A percentile compares a stretch with the other conserved stretches of the same genome.
These are phyloP conservation scores for Irpex sp. DNA, from an alignment of 1,284 basidiomycete genomes.

Conservation along the genomic window DNA sequence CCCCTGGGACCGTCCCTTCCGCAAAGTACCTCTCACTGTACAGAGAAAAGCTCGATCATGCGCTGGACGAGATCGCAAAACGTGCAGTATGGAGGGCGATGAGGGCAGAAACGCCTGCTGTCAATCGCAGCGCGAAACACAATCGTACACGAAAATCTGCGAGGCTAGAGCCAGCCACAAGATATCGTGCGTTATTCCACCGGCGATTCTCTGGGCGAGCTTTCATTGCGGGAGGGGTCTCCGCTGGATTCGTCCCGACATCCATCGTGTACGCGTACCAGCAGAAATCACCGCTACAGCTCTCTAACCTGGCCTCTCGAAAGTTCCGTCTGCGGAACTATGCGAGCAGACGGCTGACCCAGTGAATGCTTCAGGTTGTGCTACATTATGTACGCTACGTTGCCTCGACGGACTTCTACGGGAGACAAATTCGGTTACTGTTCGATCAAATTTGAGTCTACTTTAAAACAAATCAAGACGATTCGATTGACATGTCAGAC, in stretches of 20 bases:
- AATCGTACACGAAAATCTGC: not conserved
- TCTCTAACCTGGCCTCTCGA: not conserved
- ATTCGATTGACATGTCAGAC: not conserved
- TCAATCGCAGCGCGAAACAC: not conserved
- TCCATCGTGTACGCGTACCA: not conserved
- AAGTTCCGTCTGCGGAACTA: not conserved
- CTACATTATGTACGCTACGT: not conserved
- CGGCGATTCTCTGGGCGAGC: not conserved
- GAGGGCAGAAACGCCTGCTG: not conserved
- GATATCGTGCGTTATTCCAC: not conserved
- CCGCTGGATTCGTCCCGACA: not conserved
- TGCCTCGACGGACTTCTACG: not conserved
- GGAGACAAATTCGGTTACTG: not conserved
- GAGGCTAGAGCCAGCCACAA: not conserved
- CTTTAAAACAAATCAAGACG: not conserved
- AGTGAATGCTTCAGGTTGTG: not conserved
- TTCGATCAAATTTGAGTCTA: not conserved
- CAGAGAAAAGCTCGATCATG: not conserved
- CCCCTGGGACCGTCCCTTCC: not conserved
- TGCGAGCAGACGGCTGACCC: not conserved
- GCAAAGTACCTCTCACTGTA: not conserved
- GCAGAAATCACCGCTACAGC: not conserved
- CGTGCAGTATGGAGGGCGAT: not conserved
- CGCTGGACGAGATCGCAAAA: not conserved
- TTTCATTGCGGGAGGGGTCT: not conserved